Conservation (phyloP, 495 filamentous ascomycete genomes). For the Talaromyces trachyspermus region DNA sequence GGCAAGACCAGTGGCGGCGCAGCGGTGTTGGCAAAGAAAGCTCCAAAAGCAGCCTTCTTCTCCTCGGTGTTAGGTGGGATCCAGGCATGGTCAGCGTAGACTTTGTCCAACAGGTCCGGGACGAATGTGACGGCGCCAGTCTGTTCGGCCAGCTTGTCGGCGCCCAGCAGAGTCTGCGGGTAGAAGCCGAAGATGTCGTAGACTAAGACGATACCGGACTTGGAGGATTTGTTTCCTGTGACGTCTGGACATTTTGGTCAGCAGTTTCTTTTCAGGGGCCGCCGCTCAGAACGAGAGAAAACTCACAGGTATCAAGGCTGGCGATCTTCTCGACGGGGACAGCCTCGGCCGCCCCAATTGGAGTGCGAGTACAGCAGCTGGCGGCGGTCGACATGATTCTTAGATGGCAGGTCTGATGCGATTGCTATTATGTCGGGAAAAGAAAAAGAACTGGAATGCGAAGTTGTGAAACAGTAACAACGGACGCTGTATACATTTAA, state of each 20-base stretch:
- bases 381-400: slow-evolving; percentile 3
- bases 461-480: not conserved
- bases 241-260: slow-evolving; percentile 26
- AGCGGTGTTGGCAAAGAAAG: slow-evolving; percentile 22
- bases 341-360: slow-evolving; percentile 1
- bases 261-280: not conserved
- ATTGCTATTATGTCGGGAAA: too few species aligned
- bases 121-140: slow-evolving; percentile 33
- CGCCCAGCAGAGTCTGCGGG: slow-evolving; percentile 46
- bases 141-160: slow-evolving; percentile 40
- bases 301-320: slow-evolving; percentile 62
- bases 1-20: slow-evolving; percentile 2
- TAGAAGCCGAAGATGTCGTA: slow-evolving; percentile 51
- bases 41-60: slow-evolving; percentile 26
- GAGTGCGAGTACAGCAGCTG: slow-evolving; percentile 9
- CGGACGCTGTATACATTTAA: too few species aligned
- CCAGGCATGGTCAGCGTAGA: slow-evolving; percentile 19
- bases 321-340: slow-evolving; percentile 40
- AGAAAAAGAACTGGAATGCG: not conserved
- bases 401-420: not conserved
- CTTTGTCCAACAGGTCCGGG: slow-evolving; percentile 42
- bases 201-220: slow-evolving; percentile 36
- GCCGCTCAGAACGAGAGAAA: not conserved
- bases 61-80: slow-evolving; percentile 37
- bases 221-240: slow-evolving; percentile 29